Evolutionary conservation across 176 grass and related monocot species (phyloP).

Genomic region (Elymus sibiricus): DNA sequence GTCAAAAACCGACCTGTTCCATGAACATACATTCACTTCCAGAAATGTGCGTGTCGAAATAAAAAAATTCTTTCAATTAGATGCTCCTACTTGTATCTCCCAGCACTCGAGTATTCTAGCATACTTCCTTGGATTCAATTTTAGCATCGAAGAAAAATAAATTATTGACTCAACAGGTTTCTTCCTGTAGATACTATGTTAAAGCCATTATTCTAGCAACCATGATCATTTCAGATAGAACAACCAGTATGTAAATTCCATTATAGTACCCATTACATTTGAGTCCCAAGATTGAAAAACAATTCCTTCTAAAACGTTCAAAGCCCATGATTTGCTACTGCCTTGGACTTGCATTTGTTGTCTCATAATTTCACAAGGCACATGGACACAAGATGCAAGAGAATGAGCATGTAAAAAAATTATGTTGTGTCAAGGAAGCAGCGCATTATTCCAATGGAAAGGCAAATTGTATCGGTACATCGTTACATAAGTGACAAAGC

Average conservation of each 20-base stretch:
- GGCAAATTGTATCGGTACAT: neutral
- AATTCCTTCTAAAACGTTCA: constrained; percentile 43
- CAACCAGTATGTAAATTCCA: constrained; percentile 79
- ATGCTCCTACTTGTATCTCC: neutral
- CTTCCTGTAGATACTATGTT: neutral
- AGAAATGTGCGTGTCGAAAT: no score
- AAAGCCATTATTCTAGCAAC: constrained; percentile 19
- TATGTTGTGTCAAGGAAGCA: neutral
- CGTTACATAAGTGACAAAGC: neutral
- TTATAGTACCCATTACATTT: constrained; percentile 81
- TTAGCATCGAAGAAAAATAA: no score
- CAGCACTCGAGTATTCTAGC: neutral
- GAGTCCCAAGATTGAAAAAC: constrained; percentile 39
- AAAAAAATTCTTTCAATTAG: neutral
- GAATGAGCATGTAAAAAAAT: constrained; percentile 24
- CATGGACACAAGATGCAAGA: constrained; percentile 88
- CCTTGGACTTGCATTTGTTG: constrained; percentile 97
- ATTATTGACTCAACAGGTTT: neutral
- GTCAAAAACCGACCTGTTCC: no score
- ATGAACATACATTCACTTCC: no score
- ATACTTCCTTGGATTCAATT: no score
- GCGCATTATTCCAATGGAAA: constrained; percentile 7
- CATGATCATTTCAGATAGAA: constrained; percentile 82
- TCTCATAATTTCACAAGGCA: constrained; percentile 95
- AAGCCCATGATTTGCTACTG: constrained; percentile 62